These are phyloP conservation scores for Fusarium nurragi DNA, from an alignment of 2,329 filamentous ascomycete species.

Conservation along the genomic window DNA sequence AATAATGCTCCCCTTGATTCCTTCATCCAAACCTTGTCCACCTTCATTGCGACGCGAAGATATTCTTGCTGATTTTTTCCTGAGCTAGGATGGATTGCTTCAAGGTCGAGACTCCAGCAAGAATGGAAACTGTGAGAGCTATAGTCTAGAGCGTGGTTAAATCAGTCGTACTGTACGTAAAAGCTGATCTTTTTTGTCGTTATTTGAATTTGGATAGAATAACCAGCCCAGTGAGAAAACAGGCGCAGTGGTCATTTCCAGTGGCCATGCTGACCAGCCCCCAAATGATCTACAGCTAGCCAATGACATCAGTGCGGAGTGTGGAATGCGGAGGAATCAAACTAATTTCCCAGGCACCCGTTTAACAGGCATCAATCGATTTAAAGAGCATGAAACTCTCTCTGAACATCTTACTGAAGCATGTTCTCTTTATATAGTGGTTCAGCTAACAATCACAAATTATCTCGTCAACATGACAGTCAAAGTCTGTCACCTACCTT, in stretches of 20 bases:
- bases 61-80: too few relatives aligned
- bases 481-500: neutral
- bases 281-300: neutral
- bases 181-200: too few relatives aligned
- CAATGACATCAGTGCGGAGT: neutral
- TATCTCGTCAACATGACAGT: neutral
- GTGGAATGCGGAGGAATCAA: neutral
- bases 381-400: neutral
- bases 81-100: too few relatives aligned
- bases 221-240: too few relatives aligned
- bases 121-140: too few relatives aligned
- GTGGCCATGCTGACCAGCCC: neutral
- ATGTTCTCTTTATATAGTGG: neutral
- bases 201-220: too few relatives aligned
- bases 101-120: too few relatives aligned
- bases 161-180: too few relatives aligned
- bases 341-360: constrained; percentile 3
- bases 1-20: too few relatives aligned
- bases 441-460: neutral
- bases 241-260: neutral
- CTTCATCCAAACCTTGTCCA: too few relatives aligned
- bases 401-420: neutral
- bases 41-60: too few relatives aligned
- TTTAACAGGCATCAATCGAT: neutral
- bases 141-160: too few relatives aligned